Base-by-base conservation (phyloP, 768 basidiomycete species). In the Suillus subluteus region DNA sequence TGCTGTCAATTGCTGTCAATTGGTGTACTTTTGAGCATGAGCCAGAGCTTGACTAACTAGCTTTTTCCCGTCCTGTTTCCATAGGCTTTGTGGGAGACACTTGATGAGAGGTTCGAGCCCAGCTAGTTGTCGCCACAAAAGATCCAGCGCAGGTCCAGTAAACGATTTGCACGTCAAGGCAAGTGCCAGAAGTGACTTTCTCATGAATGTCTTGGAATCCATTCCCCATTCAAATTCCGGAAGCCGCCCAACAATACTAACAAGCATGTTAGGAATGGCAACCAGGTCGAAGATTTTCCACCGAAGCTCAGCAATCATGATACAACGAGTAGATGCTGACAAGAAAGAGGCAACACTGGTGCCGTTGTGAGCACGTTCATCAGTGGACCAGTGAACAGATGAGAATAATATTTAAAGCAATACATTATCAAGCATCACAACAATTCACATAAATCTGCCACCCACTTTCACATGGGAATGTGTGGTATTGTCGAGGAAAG, bases 151-250 rank as follows among this genome's bases (percentile, higher is more conserved):
- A 26, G 32, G 62, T 40, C 1, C 54, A 35, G 32, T 16, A 6
- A 63, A 63, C 11, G 30, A 63, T 9, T 40, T 23, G 38, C 62
- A 63, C n/a, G 55, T 37, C 62, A 58, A 59, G 4, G 54, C 55
- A 23, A 63, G 44, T 1, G 55, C 21, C 23, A 63, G 6, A 11
- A 63, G 32, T 52, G 62, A 9, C 40, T 59, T 6, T 50, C 0
- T 7, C 12, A 13, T 23, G 13, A 2, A 15, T 3, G 4, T 13
- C 46, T 21, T 44, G 46, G 11, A 46, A n/a, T 46, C 21, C 46
- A 46, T 46, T 4, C 4, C 46, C n/a, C 21, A 46, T n/a, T 46
- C 21, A 12, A 48, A 48, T n/a, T n/a, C n/a, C 4, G 46, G 3
- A 11, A 48, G 4, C 11, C 21, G 4, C 9, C 9, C 8, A 46